Evolutionary conservation across 2,329 filamentous ascomycete species (phyloP), one percentile per base, ranked within the genome.

Genomic region (Fusarium phyllophilum): DNA sequence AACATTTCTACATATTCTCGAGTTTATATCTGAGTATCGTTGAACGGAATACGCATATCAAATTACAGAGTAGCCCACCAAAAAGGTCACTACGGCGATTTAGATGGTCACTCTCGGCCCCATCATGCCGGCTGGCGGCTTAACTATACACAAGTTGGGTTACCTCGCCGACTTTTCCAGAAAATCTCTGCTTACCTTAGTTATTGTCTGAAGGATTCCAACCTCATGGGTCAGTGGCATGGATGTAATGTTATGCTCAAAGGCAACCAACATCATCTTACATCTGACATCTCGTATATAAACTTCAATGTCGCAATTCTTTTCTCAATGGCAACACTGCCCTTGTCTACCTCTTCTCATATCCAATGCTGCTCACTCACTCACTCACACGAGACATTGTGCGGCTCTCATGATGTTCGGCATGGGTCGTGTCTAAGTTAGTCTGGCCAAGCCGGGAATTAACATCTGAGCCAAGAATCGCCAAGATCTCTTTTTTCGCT

Each of bases 381-480:
- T 29, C 26, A 29, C 26, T 3, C n/a, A 17, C 22, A 33, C 22
- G 29, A 51, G 29, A 33, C 29, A 6, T 49, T 49, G 24, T 26
- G 54, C 44, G 45, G 63, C 63, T 61, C 24, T 52, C 45, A n/a
- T 54, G 26, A 64, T 20, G 24, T 52, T 29, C 38, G 24, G 36
- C 24, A 33, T 41, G 49, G 33, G 42, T 44, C 59, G 33, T 52
- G 31, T 36, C n/a, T 18, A 33, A 45, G 36, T 41, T 54, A 48
- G 58, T 65, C n/a, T 54, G 45, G 66, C 68, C 68, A 70, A 66
- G 66, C n/a, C 64, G 65, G 57, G 49, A 69, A 51, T 42, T 55
- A 55, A 44, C 41, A 62, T 9, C n/a, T 34, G 48, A 58, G 45
- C 58, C 54, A 48, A 51, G 9, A 24, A 20, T 31, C 58, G 65